Base-by-base conservation (phyloP, 2,329 filamentous ascomycete genomes). In the Exophiala phaeomuriformis region DNA sequence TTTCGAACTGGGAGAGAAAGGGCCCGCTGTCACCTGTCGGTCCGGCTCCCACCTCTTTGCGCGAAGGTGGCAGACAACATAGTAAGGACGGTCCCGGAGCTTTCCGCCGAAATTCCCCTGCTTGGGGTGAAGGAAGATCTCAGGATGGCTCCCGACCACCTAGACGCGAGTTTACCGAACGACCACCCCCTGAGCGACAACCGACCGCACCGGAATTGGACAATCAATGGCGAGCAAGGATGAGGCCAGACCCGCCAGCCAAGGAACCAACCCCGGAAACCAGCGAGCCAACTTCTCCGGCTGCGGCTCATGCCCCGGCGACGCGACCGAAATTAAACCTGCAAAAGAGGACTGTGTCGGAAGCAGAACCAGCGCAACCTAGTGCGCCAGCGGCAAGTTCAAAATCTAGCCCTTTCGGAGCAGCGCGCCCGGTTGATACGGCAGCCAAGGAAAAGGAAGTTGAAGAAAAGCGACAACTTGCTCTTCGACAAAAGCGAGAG, bases 381-480 rank as follows among this genome's bases (percentile, higher is more conserved):
- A 67, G 76, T 51, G 67, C 71, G n/a, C 64, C 74, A 3, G 64
- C 68, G 12, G 67, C 73, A 31, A 86, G 93, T 65, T 76, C 87
- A 40, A 97, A 96, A 76, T 80, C 90, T 29, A 97, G 86, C 70
- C 90, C 90, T 39, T 98, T 98, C 68, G 93, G 93, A 65, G 90
- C 87, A 57, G 93, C 93, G 52, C 84, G 86, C 58, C 93, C 93
- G 51, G 95, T 97, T 64, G 90, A 98, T 72, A 97, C 91, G 44
- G 87, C 88, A 43, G 81, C 90, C 9, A 84, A 88, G 61, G 91
- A 97, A 75, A 85, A 84, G 64, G 85, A 94, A 69, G 83, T 98
- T 53, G 91, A 94, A 65, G 89, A 95, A 74, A 95, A 89, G 78
- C 81, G 86, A 61, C 77, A 86, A 65, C 77, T 87, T 54, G 79